phyloP scores from a whole-genome alignment of 495 filamentous ascomycete species.

The Aspergillus incahuasiensis region DNA sequence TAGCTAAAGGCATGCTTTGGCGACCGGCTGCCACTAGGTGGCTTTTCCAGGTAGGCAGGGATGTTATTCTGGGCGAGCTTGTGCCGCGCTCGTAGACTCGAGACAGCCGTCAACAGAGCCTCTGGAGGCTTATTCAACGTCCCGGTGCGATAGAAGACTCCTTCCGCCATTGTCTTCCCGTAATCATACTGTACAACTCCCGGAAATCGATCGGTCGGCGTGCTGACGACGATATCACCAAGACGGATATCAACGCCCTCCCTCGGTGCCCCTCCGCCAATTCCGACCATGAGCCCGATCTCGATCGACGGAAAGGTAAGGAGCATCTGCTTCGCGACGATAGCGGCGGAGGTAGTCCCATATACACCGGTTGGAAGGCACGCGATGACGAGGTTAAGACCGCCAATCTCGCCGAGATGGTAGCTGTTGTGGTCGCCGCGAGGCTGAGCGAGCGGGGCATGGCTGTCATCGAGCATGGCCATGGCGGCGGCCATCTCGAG shows the following conservation, averaged over 20 bases:
- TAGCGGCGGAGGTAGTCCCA: not conserved
- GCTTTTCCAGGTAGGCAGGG: not conserved
- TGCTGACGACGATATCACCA: conserved; percentile 35
- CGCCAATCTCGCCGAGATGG: conserved; percentile 23
- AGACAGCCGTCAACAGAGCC: not conserved
- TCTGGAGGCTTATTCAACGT: not conserved
- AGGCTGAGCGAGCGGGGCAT: not conserved
- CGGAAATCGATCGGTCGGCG: conserved; percentile 8
- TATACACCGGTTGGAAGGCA: conserved; percentile 6
- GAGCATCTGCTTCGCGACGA: not conserved
- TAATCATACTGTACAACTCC: conserved; percentile 36
- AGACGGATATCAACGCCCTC: conserved; percentile 26
- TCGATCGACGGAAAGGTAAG: not conserved
- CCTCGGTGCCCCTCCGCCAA: conserved; percentile 32
- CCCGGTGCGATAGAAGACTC: not conserved
- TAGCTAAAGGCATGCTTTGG: not conserved
- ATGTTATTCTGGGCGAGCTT: not conserved
- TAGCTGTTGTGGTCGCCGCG: conserved; percentile 23
- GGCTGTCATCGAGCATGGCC: conserved; percentile 3
- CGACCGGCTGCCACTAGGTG: not conserved
- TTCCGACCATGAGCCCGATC: not conserved
- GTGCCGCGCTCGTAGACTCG: not conserved
- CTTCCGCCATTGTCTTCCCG: not conserved
- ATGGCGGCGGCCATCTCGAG: conserved; percentile 3
- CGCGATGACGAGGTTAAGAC: conserved; percentile 33